phyloP scores from a whole-genome alignment of 2,329 filamentous ascomycete genomes.

The Nemania abortiva region DNA sequence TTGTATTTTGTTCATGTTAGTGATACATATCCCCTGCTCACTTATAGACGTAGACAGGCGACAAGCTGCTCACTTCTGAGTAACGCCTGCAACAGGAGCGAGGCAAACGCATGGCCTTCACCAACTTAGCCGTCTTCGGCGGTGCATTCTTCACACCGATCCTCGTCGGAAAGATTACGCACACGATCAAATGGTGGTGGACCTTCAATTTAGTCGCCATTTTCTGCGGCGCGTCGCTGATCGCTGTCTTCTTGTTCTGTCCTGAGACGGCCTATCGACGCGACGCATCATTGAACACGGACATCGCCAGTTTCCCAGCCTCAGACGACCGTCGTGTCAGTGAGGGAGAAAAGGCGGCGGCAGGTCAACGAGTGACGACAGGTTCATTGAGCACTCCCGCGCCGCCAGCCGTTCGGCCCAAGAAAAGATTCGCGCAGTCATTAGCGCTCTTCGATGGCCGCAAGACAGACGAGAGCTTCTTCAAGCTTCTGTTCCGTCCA shows the following conservation, averaged over 20 bases:
- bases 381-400: background rate
- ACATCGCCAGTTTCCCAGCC: conserved; percentile 60
- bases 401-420: conserved; percentile 51
- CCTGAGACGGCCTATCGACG: conserved; percentile 87
- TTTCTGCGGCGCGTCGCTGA: conserved; percentile 77
- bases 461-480: conserved; percentile 81
- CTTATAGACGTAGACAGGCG: background rate
- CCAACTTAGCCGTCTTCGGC: conserved; percentile 69
- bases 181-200: conserved; percentile 83
- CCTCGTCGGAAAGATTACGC: conserved; percentile 87
- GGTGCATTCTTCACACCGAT: conserved; percentile 80
- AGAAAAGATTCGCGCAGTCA: conserved; percentile 70
- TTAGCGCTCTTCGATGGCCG: conserved; percentile 82
- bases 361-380: background rate
- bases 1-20: conserved; percentile 88
- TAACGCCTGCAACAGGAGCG: conserved; percentile 65
- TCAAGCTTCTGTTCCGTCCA: conserved; percentile 74
- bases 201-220: conserved; percentile 90
- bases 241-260: conserved; percentile 80
- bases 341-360: conserved; percentile 15
- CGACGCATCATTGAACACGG: conserved; percentile 75
- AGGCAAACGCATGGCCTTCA: conserved; percentile 87
- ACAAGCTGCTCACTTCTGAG: conserved; percentile 1
- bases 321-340: conserved; percentile 18
- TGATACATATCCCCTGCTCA: conserved; percentile 28